Base-by-base conservation (phyloP, 2,329 filamentous ascomycete genomes). In the Torrubiella hemipterigena region DNA sequence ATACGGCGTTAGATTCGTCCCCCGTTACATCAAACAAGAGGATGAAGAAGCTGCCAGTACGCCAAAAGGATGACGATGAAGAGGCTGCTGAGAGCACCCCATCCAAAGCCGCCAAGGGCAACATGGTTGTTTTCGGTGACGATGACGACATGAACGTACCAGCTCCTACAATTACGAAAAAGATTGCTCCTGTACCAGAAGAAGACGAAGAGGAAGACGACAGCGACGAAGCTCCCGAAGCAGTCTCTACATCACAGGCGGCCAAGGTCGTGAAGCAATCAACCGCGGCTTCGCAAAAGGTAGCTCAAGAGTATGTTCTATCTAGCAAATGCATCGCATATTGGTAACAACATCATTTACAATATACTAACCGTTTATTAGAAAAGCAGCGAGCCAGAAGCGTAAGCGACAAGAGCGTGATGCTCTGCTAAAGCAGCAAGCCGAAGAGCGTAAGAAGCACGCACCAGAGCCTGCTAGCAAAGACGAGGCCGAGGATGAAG, bases 201-300 rank as follows among this genome's bases (percentile, higher is more conserved):
- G 54, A 55, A 2, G 55, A 58, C 4, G 51, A 56, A 7, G 56
- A 55, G 2, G 59, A 61, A 4, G 56, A 58, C 9, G 63, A 61
- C 25, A 66, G 69, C 26, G 68, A 73, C 31, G 69, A 66, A 29
- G 69, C 69, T 0, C 70, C 70, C 7, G 71, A 75, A 48, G 69
- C 66, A 4, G 61, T 75, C n/a, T 73, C 70, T 1, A 68, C 67
- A 2, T 49, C 53, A 10, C 57, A 58, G 29, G 66, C 61, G 4
- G 67, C 66, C 2, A 58, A 54, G 11, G 54, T 64, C 36, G 54
- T 58, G 15, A 58, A 61, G 37, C 58, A 64, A 41, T 59, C 61
- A 4, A 55, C 59, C 2, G 57, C 65, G 37, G 60, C 56, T 11
- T 60, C 61, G 22, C 57, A 62, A 35, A 64, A 65, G 36, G 67